These are phyloP conservation scores for Monilinia polystroma DNA, from an alignment of 2,329 filamentous ascomycete genomes.

Conservation along the genomic window DNA sequence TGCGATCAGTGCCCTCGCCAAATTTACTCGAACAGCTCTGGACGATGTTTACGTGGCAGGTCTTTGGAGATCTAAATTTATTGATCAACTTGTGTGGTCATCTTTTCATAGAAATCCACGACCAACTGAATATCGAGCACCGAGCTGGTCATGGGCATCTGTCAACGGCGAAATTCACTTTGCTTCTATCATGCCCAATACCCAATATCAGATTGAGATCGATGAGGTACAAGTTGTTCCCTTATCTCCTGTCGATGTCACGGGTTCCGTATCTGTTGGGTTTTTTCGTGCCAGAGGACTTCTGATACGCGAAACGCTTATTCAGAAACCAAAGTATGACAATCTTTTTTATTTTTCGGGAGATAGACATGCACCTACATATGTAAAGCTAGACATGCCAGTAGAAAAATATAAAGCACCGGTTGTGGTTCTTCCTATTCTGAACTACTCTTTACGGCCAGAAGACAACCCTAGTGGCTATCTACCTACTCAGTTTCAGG, in stretches of 20 bases:
- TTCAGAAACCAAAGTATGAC: background rate
- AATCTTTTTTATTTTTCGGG: background rate
- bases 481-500: background rate
- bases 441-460: background rate
- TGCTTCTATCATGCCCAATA: background rate
- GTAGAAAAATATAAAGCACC: background rate
- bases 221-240: background rate
- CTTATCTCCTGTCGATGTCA: background rate
- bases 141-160: constrained; percentile 18
- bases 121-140: background rate
- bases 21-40: background rate
- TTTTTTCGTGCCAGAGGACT: background rate
- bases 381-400: fast-evolving
- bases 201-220: background rate
- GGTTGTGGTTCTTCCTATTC: background rate
- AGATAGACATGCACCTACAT: background rate
- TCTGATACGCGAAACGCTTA: background rate
- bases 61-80: constrained; percentile 7
- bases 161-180: fast-evolving
- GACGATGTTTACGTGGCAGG: constrained; percentile 5
- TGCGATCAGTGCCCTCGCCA: constrained; percentile 10
- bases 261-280: background rate
- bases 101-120: fast-evolving
- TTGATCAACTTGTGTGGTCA: background rate
- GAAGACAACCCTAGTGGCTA: background rate